A percentile compares a stretch with the other conserved stretches of the same genome.
These are phyloP conservation scores for Hyphopichia burtonii DNA, from an alignment of 1,139 yeast species.

Conservation along the genomic window DNA sequence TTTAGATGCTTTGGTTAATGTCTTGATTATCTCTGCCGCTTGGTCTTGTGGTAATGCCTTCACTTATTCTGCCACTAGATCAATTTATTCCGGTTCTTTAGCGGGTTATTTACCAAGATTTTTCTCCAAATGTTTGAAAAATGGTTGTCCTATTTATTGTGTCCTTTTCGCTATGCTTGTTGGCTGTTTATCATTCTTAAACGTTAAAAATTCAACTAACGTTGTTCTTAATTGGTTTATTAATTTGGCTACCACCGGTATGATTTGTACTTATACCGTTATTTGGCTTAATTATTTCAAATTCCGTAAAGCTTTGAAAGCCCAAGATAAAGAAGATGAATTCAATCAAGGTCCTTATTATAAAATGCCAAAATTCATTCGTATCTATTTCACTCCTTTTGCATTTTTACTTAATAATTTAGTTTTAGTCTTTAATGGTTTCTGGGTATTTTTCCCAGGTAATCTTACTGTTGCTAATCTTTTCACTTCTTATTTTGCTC, in stretches of 20 bases:
- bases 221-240: slow-evolving; percentile 40
- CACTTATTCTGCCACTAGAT: slow-evolving; percentile 34
- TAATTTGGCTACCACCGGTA: slow-evolving; percentile 49
- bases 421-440: slow-evolving; percentile 39
- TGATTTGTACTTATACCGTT: slow-evolving; percentile 51
- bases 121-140: slow-evolving; percentile 30
- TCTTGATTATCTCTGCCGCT: slow-evolving; percentile 32
- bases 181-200: slow-evolving; percentile 29
- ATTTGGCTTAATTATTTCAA: slow-evolving; percentile 49
- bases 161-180: slow-evolving; percentile 22
- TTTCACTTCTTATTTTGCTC: slow-evolving; percentile 43
- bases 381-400: slow-evolving; percentile 34
- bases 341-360: slow-evolving; percentile 21
- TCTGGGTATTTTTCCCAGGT: slow-evolving; percentile 44
- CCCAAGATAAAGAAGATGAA: slow-evolving; percentile 28
- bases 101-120: slow-evolving; percentile 38
- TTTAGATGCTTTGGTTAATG: slow-evolving; percentile 35
- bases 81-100: slow-evolving; percentile 33
- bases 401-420: slow-evolving; percentile 23
- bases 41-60: slow-evolving; percentile 43
- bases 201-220: slow-evolving; percentile 24
- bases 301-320: slow-evolving; percentile 31
- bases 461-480: slow-evolving; percentile 33
- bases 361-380: slow-evolving; percentile 27
- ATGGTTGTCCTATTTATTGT: slow-evolving; percentile 37